These are phyloP conservation scores for Ophiocordyceps camponoti-floridani DNA, from an alignment of 2,329 filamentous ascomycete species.

Conservation along the genomic window DNA sequence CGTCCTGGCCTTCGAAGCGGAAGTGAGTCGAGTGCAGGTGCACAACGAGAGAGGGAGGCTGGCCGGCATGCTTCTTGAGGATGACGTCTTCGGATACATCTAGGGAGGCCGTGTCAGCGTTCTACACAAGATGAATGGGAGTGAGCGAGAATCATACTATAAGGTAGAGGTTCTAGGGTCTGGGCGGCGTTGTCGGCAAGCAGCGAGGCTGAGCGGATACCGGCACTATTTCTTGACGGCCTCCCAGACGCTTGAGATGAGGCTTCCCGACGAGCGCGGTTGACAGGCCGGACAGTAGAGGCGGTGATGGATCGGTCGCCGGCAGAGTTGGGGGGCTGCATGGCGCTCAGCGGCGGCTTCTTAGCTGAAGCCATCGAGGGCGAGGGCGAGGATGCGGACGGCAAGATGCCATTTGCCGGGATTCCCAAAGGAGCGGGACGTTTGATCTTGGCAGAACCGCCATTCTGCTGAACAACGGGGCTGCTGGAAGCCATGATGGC, in stretches of 20 bases:
- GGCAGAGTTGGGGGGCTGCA: slow-evolving; percentile 16
- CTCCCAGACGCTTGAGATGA: slow-evolving; percentile 24
- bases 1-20: slow-evolving; percentile 83
- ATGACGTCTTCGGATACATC: slow-evolving; percentile 64
- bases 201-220: slow-evolving; percentile 28
- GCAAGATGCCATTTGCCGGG: slow-evolving; percentile 43
- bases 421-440: slow-evolving; percentile 47
- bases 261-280: slow-evolving; percentile 40
- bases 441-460: slow-evolving; percentile 42
- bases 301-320: slow-evolving; percentile 19
- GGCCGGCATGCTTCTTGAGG: slow-evolving; percentile 60
- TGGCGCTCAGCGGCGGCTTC: slow-evolving; percentile 28
- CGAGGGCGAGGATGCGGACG: slow-evolving; percentile 41
- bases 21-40: slow-evolving; percentile 79
- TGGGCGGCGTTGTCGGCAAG: slow-evolving; percentile 21
- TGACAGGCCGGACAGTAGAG: slow-evolving; percentile 29
- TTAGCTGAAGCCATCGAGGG: slow-evolving; percentile 36
- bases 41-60: slow-evolving; percentile 66
- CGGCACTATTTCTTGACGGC: slow-evolving; percentile 31
- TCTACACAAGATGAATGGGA: background rate
- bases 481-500: slow-evolving; percentile 37
- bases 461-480: slow-evolving; percentile 24
- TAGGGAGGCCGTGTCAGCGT: slow-evolving; percentile 13
- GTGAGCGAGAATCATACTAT: slow-evolving; percentile 19
- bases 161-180: slow-evolving; percentile 29